A percentile compares a stretch with the other conserved stretches of the same genome.
Conservation (phyloP, 2,329 filamentous ascomycete genomes). For the Parafenestella ontariensis region DNA sequence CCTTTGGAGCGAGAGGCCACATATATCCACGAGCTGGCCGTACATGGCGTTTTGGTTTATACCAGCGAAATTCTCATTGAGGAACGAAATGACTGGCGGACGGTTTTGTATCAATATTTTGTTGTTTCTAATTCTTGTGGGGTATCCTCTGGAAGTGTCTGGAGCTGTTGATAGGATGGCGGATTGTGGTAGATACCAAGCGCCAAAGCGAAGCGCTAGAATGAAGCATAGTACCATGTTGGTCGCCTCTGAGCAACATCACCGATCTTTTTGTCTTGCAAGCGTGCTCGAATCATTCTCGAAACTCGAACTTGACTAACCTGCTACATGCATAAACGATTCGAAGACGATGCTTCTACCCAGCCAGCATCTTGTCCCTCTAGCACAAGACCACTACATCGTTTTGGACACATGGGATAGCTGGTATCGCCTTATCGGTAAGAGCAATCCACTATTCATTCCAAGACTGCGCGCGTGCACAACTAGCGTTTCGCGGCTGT, state of each 20-base stretch:
- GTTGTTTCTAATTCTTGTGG: slow-evolving; percentile 14
- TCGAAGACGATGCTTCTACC: background rate
- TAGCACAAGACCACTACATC: background rate
- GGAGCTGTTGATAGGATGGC: slow-evolving; percentile 12
- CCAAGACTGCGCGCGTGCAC: background rate
- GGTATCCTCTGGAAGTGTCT: slow-evolving; percentile 6
- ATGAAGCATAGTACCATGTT: slow-evolving; percentile 20
- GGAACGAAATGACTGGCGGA: slow-evolving; percentile 23
- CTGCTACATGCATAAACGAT: background rate
- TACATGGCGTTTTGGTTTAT: slow-evolving; percentile 25
- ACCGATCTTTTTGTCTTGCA: background rate
- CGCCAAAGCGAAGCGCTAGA: slow-evolving; percentile 21
- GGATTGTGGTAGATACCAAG: slow-evolving; percentile 28
- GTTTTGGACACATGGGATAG: background rate
- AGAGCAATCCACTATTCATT: background rate
- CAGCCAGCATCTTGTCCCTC: background rate
- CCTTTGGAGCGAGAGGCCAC: slow-evolving; percentile 14
- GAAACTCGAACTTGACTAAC: too few relatives aligned
- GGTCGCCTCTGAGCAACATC: slow-evolving; percentile 1
- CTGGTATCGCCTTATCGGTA: background rate
- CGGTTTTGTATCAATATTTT: slow-evolving; percentile 25
- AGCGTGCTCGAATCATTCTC: background rate
- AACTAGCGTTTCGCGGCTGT: slow-evolving; percentile 1
- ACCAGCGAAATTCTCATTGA: slow-evolving; percentile 26
- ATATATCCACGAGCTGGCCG: slow-evolving; percentile 24